Evolutionary conservation across 2,329 filamentous ascomycete species (phyloP), one percentile per base, ranked within the genome.

Genomic region (Monascus ruber): DNA sequence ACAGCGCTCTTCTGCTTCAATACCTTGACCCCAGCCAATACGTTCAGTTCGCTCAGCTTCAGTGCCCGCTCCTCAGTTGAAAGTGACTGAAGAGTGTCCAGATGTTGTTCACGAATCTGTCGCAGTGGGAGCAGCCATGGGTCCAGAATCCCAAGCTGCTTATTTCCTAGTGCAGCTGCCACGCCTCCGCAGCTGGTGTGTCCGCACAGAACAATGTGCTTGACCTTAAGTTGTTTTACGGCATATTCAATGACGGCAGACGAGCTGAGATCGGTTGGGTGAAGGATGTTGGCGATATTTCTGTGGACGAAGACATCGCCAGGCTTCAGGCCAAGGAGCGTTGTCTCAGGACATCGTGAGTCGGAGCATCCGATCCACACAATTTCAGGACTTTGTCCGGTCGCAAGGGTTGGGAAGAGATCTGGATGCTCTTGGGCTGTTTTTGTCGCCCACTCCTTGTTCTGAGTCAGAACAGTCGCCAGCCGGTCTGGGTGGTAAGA

Each of bases 31-130:
- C 83, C 80, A 27, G 73, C 69, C 49, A 77, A 69, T 17, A 93
- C 83, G 57, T 91, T 91, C 52, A 88, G 65, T 67, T 89, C 83
- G 4, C 81, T 81, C 44, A 94, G 65, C 48, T 77, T 77, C 7
- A 74, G 61, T 1, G 71, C 71, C 36, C 75, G 71, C 36, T 71
- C 70, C 38, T 70, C 65, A 31, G 58, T 47, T 10, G 17, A 17
- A 17, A 17, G 17, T 2, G 59, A 61, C 46, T 70, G 65, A 37
- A 79, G 61, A 37, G 72, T 58, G 5, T 64, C 53, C 27, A 68
- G 59, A 53, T 79, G 70, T 50, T 72, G 67, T 52, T 72, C 66
- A 17, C 75, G 64, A 43, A 79, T 53, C 49, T 68, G 62, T 34
- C 74, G 63, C 47, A 79, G 56, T 5, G 75, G 74, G 49, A 72